Percentiles rank a stretch among this genome's conserved stretches.
Evolutionary conservation across 495 filamentous ascomycete genomes (phyloP).

Genomic region (Penicillium coffeae): DNA sequence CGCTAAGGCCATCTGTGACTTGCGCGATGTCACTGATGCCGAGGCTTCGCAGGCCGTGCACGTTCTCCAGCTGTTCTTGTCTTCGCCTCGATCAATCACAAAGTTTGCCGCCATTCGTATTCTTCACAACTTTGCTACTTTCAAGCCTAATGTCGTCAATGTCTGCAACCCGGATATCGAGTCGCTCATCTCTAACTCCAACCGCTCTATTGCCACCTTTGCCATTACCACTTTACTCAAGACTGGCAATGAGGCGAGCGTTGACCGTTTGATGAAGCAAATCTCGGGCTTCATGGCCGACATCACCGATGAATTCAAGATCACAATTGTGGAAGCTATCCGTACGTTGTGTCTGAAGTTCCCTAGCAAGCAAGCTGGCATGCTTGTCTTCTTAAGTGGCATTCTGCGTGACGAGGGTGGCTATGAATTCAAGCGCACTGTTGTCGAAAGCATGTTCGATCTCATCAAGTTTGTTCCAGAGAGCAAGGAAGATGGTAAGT

Average conservation of each 20-base stretch:
- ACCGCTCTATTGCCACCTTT: slow-evolving; percentile 96
- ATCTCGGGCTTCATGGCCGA: slow-evolving; percentile 97
- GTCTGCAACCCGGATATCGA: slow-evolving; percentile 97
- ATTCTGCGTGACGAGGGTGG: slow-evolving; percentile 95
- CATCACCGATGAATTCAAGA: slow-evolving; percentile 98
- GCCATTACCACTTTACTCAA: slow-evolving; percentile 97
- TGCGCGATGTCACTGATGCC: slow-evolving; percentile 86
- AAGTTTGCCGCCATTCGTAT: slow-evolving; percentile 98
- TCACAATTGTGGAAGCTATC: slow-evolving; percentile 97
- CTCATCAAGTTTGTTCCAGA: slow-evolving; percentile 98
- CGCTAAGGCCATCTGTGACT: slow-evolving; percentile 93
- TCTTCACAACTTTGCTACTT: slow-evolving; percentile 89
- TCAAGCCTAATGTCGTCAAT: slow-evolving; percentile 89
- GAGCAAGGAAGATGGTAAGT: slow-evolving; percentile 83
- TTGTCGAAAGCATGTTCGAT: slow-evolving; percentile 99
- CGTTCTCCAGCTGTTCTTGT: slow-evolving; percentile 92
- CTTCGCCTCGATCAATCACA: slow-evolving; percentile 91
- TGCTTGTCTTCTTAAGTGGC: slow-evolving; percentile 93
- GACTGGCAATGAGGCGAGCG: slow-evolving; percentile 94
- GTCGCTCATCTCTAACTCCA: slow-evolving; percentile 89
- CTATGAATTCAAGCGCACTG: slow-evolving; percentile 95
- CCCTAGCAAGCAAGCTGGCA: slow-evolving; percentile 94
- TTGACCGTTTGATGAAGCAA: slow-evolving; percentile 98
- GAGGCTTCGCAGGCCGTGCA: slow-evolving; percentile 93
- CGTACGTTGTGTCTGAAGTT: slow-evolving; percentile 96